Percentiles rank a stretch among this genome's conserved stretches.
Evolutionary conservation across 306 rosid genomes (phyloP).

Genomic region (Inga leiocalycina): DNA sequence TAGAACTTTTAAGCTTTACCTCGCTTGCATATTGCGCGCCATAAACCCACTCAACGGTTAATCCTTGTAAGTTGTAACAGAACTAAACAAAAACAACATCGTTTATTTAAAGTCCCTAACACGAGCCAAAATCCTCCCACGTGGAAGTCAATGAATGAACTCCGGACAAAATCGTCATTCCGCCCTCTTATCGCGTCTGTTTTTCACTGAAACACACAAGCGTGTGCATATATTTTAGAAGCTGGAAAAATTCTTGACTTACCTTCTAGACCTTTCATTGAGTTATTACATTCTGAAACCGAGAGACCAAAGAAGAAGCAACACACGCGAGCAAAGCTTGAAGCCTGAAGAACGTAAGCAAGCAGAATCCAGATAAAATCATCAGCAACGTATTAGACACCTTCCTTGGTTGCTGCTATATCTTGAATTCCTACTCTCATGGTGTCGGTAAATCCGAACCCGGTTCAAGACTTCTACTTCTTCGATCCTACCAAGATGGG

Average conservation of each 20-base stretch:
- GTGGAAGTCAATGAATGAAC: background rate
- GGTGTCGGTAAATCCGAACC: slow-evolving; percentile 75
- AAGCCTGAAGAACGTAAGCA: background rate
- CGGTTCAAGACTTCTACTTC: slow-evolving; percentile 62
- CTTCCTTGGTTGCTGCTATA: background rate
- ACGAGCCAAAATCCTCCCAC: too few relatives aligned
- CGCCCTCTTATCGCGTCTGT: background rate
- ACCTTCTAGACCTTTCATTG: background rate
- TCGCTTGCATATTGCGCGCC: too few relatives aligned
- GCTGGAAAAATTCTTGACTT: background rate
- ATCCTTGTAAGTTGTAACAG: too few relatives aligned
- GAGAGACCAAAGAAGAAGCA: background rate
- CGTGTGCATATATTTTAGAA: background rate
- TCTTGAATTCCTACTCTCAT: slow-evolving; percentile 26
- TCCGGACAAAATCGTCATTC: background rate
- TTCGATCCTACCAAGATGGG: slow-evolving; percentile 63
- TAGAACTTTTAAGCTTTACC: too few relatives aligned
- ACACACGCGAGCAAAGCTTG: background rate
- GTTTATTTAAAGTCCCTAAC: too few relatives aligned
- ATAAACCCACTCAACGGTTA: too few relatives aligned
- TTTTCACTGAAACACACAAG: background rate
- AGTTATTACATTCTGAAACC: background rate
- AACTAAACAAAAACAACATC: too few relatives aligned
- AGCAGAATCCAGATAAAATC: background rate
- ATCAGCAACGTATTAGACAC: background rate